Percentiles rank a stretch among this genome's conserved stretches.
Evolutionary conservation across 768 basidiomycete species (phyloP).

Genomic region (Boletus insuetus): DNA sequence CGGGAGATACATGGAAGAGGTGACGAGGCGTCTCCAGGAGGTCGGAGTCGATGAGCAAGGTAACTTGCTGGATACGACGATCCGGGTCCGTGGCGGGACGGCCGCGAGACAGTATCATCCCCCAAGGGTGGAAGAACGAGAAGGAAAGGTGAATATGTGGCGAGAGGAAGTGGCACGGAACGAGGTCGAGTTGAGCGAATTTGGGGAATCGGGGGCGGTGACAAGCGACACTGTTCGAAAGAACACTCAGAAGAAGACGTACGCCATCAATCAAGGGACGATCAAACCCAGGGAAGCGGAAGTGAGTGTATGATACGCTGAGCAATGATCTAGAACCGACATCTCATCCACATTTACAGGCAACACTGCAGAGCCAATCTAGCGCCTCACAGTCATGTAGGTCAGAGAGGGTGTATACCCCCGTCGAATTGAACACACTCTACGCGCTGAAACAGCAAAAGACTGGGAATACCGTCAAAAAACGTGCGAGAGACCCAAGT

Average conservation of each 20-base stretch:
- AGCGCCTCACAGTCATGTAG: conserved; percentile 19
- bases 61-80: conserved; percentile 18
- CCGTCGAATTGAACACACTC: conserved; percentile 19
- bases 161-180: conserved; percentile 50
- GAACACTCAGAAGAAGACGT: conserved; percentile 12
- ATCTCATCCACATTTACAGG: conserved; percentile 8
- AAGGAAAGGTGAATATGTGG: conserved; percentile 51
- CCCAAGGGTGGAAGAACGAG: conserved; percentile 16
- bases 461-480: conserved; percentile 8
- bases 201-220: conserved; percentile 16
- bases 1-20: conserved; percentile 29
- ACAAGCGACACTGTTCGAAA: conserved; percentile 16
- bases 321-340: background rate
- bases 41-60: conserved; percentile 32
- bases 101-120: conserved; percentile 3
- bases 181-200: conserved; percentile 20
- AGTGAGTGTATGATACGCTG: conserved; percentile 12
- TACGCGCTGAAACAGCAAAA: conserved; percentile 20
- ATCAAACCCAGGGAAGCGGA: conserved; percentile 21
- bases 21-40: conserved; percentile 36
- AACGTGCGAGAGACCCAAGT: conserved; percentile 21
- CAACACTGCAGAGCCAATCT: conserved; percentile 21
- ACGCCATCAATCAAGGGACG: conserved; percentile 9
- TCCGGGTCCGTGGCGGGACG: conserved; percentile 8
- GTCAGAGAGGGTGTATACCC: conserved; percentile 25